A percentile compares a stretch with the other conserved stretches of the same genome.
Conservation (phyloP, 495 filamentous ascomycete species). For the Rostrohypoxylon terebratum region DNA sequence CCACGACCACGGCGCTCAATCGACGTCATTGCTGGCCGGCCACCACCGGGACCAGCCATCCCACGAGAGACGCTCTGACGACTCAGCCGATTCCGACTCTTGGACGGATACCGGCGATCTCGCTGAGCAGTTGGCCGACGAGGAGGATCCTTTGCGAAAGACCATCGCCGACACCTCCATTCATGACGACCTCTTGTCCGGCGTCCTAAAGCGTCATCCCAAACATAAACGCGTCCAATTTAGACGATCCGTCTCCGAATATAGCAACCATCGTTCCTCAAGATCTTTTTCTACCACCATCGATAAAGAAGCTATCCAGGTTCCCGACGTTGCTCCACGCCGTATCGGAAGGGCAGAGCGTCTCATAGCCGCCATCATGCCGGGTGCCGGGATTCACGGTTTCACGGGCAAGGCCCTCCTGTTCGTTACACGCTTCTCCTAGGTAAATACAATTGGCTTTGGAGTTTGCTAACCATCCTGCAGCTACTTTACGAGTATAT, state of each 20-base stretch:
- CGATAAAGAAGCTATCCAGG: constrained; percentile 83
- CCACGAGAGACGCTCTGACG: constrained; percentile 66
- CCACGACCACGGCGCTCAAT: constrained; percentile 50
- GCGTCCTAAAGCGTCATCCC: constrained; percentile 57
- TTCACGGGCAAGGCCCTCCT: constrained; percentile 95
- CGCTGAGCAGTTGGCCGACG: constrained; percentile 85
- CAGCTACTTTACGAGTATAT: constrained; percentile 97
- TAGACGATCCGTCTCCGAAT: constrained; percentile 52
- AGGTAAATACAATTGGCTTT: not conserved
- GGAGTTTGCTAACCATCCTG: constrained; percentile 51
- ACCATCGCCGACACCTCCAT: constrained; percentile 69
- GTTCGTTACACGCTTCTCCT: constrained; percentile 63
- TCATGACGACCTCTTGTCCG: constrained; percentile 67
- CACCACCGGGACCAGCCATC: constrained; percentile 53
- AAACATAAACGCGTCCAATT: constrained; percentile 63
- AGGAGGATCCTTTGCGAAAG: constrained; percentile 80
- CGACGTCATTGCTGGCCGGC: constrained; percentile 57
- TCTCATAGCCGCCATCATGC: constrained; percentile 84
- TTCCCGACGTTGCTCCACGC: constrained; percentile 75
- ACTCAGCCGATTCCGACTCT: constrained; percentile 75
- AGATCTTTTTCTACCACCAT: constrained; percentile 57
- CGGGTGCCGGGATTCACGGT: constrained; percentile 84
- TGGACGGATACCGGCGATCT: constrained; percentile 97
- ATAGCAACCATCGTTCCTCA: constrained; percentile 42
- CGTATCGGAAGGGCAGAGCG: constrained; percentile 72